Conservation (phyloP, 441 rosid genomes). For the Lepidium campestre region DNA sequence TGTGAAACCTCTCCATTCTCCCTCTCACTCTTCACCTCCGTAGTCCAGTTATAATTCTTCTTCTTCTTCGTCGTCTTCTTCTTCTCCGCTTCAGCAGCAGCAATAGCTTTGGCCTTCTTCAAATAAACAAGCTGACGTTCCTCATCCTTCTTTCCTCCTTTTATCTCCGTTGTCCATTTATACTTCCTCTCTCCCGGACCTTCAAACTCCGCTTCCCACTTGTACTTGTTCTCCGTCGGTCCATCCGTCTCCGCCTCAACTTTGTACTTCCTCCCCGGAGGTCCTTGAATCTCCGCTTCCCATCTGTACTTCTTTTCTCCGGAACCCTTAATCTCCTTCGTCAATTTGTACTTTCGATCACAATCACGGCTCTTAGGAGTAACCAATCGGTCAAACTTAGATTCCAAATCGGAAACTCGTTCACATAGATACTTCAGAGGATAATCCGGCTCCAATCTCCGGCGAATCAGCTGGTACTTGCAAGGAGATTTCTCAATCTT, state of each 20-base stretch:
- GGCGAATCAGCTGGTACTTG: constrained; percentile 50
- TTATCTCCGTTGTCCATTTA: constrained; percentile 55
- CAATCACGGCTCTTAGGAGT: constrained; percentile 26
- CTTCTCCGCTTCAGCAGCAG: constrained; percentile 20
- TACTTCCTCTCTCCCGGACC: constrained; percentile 56
- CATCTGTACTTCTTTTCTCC: constrained; percentile 70
- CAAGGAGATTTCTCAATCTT: constrained; percentile 38
- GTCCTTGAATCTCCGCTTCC: constrained; percentile 66
- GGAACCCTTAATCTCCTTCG: constrained; percentile 68
- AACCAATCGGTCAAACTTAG: constrained; percentile 49
- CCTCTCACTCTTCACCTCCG: constrained; percentile 66
- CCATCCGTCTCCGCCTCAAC: constrained; percentile 52
- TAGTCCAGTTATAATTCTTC: constrained; percentile 53
- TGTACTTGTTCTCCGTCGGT: constrained; percentile 53
- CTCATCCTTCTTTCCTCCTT: constrained; percentile 35
- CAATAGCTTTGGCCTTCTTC: constrained; percentile 31
- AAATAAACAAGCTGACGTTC: constrained; percentile 17
- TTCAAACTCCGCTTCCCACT: constrained; percentile 65
- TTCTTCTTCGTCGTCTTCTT: constrained; percentile 11
- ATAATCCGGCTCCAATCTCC: constrained; percentile 32
- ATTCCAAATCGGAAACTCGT: constrained; percentile 62
- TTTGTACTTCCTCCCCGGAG: constrained; percentile 63
- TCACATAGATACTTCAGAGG: constrained; percentile 50
- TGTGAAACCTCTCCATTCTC: constrained; percentile 43
- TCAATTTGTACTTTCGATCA: constrained; percentile 68